Conservation (phyloP, 345 rosid genomes). For the Ceriops zippeliana region DNA sequence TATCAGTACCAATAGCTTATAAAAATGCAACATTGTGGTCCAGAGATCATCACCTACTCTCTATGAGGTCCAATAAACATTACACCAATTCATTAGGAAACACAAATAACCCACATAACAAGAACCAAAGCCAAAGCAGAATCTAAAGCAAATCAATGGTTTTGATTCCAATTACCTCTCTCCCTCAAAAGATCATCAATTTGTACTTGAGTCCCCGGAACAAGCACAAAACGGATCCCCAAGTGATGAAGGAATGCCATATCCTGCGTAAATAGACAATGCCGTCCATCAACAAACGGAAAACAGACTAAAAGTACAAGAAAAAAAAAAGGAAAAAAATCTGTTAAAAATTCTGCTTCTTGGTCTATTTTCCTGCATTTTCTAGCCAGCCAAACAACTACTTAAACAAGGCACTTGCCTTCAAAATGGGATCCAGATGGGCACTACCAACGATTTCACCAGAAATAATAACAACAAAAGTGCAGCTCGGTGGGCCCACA, state of each 20-base stretch:
- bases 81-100: background rate
- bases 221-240: constrained; percentile 76
- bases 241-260: constrained; percentile 88
- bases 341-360: background rate
- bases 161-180: constrained; percentile 47
- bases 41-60: no score
- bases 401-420: constrained; percentile 42
- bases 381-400: background rate
- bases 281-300: background rate
- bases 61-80: no score
- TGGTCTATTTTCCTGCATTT: background rate
- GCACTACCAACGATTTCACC: constrained; percentile 62
- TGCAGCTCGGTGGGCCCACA: constrained; percentile 82
- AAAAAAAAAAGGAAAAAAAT: background rate
- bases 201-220: constrained; percentile 87
- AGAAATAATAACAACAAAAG: constrained; percentile 68
- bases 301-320: no score
- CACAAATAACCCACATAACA: background rate
- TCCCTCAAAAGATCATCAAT: constrained; percentile 75
- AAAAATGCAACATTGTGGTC: no score
- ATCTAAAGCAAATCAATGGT: background rate
- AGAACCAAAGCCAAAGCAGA: background rate
- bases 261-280: constrained; percentile 48
- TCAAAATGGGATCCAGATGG: constrained; percentile 56
- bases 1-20: no score